Percentiles rank a stretch among this genome's conserved stretches.
Evolutionary conservation across 257 asterid genomes (phyloP).

Genomic region (Nicotiana obtusifolia): DNA sequence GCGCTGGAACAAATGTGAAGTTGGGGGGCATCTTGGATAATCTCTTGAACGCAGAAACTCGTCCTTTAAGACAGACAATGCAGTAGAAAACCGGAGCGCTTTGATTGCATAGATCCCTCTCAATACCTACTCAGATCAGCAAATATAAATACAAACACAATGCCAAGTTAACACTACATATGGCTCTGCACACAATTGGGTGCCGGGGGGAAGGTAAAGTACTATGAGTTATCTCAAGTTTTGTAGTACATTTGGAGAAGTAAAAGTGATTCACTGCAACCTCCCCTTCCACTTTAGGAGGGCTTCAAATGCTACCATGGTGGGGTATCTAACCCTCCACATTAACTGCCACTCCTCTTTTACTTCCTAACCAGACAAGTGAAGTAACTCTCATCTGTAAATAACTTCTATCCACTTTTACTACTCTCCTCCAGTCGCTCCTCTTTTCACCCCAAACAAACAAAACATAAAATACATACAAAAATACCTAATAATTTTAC

Average conservation of each 20-base stretch:
- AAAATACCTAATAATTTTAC: slow-evolving; percentile 25
- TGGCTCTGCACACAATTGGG: neutral
- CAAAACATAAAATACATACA: neutral
- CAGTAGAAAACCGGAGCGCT: slow-evolving; percentile 98
- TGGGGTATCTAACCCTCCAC: neutral
- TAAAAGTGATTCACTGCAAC: slow-evolving; percentile 8
- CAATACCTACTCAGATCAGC: slow-evolving; percentile 52
- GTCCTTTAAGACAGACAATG: slow-evolving; percentile 87
- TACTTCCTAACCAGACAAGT: neutral
- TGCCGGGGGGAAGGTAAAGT: neutral
- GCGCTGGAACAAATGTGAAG: slow-evolving; percentile 96
- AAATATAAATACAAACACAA: slow-evolving; percentile 15
- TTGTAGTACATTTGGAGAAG: neutral
- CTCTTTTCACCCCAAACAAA: slow-evolving; percentile 3
- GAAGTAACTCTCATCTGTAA: slow-evolving; percentile 7
- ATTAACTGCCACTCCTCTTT: neutral
- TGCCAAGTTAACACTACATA: neutral
- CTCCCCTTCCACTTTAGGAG: neutral
- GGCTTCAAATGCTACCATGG: slow-evolving; percentile 1
- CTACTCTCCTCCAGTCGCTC: slow-evolving; percentile 2
- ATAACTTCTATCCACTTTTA: neutral
- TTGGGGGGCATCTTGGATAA: slow-evolving; percentile 96
- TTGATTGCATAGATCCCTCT: slow-evolving; percentile 89
- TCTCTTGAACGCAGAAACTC: slow-evolving; percentile 97
- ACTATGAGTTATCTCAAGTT: neutral